Evolutionary conservation across 2,329 filamentous ascomycete species (phyloP).

Genomic region (Phaeophleospora eucalypticola): DNA sequence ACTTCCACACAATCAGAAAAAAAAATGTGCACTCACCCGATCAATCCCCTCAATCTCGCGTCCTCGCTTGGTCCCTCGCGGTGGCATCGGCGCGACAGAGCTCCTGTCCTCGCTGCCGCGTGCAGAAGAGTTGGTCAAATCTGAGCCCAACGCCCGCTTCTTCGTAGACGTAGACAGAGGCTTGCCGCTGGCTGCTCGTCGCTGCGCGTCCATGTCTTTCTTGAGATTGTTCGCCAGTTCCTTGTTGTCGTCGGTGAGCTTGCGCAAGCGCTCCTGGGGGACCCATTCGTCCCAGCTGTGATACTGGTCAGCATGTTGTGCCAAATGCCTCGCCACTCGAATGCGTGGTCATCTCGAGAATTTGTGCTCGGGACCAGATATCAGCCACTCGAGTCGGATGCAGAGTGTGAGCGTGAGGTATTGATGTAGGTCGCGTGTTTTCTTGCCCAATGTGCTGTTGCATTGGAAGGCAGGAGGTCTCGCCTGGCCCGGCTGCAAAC

Average conservation of each 20-base stretch:
- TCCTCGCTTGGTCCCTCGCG: conserved; percentile 67
- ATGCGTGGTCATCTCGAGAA: too few species aligned
- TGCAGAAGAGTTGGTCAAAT: conserved; percentile 54
- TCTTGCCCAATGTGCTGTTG: too few species aligned
- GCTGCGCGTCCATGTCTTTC: conserved; percentile 61
- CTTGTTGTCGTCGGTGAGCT: conserved; percentile 91
- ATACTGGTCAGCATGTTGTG: conserved; percentile 6
- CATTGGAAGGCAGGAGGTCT: too few species aligned
- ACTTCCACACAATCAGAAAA: not conserved
- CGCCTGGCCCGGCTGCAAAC: too few species aligned
- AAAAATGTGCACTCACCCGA: conserved; percentile 58
- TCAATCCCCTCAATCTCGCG: conserved; percentile 75
- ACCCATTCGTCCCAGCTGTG: conserved; percentile 96
- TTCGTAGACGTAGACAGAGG: conserved; percentile 43
- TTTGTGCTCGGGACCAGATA: too few species aligned
- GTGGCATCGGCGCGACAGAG: conserved; percentile 52
- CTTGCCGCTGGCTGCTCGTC: conserved; percentile 44
- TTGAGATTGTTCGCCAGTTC: conserved; percentile 74
- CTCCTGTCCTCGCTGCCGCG: conserved; percentile 76
- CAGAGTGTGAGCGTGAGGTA: too few species aligned
- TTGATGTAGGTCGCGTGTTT: too few species aligned
- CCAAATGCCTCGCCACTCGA: not conserved
- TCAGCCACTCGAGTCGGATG: too few species aligned
- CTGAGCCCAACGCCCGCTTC: conserved; percentile 54
- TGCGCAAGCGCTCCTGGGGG: conserved; percentile 83